phyloP scores from a whole-genome alignment of 2,329 filamentous ascomycete species.

The Chalaropsis ovoidea region DNA sequence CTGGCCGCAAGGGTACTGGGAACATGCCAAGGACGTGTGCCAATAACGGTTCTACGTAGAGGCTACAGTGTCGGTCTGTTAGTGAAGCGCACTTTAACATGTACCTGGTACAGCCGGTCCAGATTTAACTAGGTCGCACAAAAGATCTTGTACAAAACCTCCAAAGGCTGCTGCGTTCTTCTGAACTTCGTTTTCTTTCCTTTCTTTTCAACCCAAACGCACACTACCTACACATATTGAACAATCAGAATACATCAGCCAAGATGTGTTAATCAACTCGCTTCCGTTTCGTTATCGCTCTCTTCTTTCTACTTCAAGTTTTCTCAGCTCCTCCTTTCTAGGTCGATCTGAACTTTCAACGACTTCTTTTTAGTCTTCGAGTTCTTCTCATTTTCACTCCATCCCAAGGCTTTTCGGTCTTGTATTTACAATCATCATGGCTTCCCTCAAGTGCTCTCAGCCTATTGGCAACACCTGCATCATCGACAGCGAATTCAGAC shows the following conservation, averaged over 20 bases:
- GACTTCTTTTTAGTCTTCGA: constrained; percentile 34
- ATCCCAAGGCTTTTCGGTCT: constrained; percentile 59
- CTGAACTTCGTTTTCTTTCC: not conserved
- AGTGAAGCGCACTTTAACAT: not conserved
- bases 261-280: constrained; percentile 52
- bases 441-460: constrained; percentile 57
- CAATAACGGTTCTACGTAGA: not conserved
- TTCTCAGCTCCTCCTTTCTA: constrained; percentile 41
- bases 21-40: not conserved
- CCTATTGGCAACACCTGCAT: constrained; percentile 54
- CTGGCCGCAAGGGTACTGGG: not conserved
- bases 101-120: not conserved
- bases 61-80: not conserved
- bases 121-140: not conserved
- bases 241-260: constrained; percentile 31
- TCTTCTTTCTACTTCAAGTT: not conserved
- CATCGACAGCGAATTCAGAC: constrained; percentile 54
- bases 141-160: constrained; percentile 7
- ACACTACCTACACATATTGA: constrained; percentile 7
- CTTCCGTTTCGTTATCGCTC: constrained; percentile 18
- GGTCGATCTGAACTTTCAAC: constrained; percentile 60
- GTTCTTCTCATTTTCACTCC: constrained; percentile 52
- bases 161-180: not conserved
- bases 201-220: constrained; percentile 8
- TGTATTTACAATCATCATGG: constrained; percentile 69